Base-by-base conservation (phyloP, 805 yeast species). In the Spathaspora hagerdaliae region DNA sequence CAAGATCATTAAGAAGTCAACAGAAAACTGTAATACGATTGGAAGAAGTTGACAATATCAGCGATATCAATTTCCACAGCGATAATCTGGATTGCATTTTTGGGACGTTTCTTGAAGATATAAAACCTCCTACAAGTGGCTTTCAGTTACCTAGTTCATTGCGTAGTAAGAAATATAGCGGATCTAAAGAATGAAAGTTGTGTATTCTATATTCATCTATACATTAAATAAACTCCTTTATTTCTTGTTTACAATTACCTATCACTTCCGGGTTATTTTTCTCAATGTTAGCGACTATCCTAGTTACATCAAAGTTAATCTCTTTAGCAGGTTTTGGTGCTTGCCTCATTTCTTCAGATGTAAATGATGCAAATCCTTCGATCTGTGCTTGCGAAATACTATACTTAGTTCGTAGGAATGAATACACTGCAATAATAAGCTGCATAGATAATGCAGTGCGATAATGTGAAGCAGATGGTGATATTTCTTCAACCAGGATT, bases 51-150 rank as follows among this genome's bases (percentile, higher is more conserved):
- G 43, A 42, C 8, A 33, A 39, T 19, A 31, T 37, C 4, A 27
- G 15, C 12, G 35, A 41, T 6, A 13, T 48, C 8, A 32, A 48
- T 38, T 39, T 48, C 24, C 43, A 45, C 44, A 42, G 31, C 8
- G 13, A 31, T 14, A 7, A 6, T 5, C 39, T 36, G 7, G 38
- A 40, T 27, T 19, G 36, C 2, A 24, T 37, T 27, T 48, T 48
- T 41, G 51, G 51, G 7, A 43, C 47, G 3, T 12, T 24, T 5
- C 35, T 45, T 27, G 19, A 33, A 2, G 37, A 43, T 14, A 12
- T 42, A 12, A 44, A 35, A 27, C 36, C 44, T 2, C 41, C 27
- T 24, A 37, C 42, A 10, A 45, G 45, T 34, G 51, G 51, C 12
- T 48, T 38, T 34, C 41, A 41, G 34, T 32, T 48, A 35, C 51